These are phyloP conservation scores for Tinospora cordifolia DNA, from an alignment of 164 flowering plant genomes.

Conservation along the genomic window DNA sequence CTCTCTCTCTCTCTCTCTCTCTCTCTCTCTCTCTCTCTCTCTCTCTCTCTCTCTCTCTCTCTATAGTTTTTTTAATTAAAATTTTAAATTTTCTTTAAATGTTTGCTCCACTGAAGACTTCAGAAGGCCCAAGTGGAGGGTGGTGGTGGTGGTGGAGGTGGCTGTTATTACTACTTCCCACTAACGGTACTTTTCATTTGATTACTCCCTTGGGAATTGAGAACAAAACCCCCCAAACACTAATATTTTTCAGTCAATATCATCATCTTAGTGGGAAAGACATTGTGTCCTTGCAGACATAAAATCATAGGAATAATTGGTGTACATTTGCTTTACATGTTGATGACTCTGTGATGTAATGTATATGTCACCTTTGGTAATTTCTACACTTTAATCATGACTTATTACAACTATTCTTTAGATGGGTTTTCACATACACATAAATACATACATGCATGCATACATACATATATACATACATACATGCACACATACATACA, in stretches of 20 bases:
- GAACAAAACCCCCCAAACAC: background rate
- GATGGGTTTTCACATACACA: no score
- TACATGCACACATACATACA: no score
- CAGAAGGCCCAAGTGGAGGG: background rate
- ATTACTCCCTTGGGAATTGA: conserved; percentile 1
- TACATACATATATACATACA: no score
- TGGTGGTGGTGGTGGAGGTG: background rate
- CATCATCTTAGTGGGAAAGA: background rate
- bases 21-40: no score
- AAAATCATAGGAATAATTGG: background rate
- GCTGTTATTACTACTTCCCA: conserved; percentile 15
- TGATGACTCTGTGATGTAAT: background rate
- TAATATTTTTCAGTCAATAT: background rate
- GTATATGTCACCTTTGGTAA: background rate
- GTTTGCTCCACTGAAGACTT: conserved; percentile 5
- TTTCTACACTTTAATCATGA: background rate
- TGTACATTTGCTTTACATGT: background rate
- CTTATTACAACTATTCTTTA: background rate
- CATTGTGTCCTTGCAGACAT: background rate
- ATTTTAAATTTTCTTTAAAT: background rate
- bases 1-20: no score
- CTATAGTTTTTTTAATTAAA: no score
- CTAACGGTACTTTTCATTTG: conserved; percentile 5
- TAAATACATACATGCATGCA: no score
- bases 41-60: no score